phyloP scores from a whole-genome alignment of 2,329 filamentous ascomycete species.

The Hymenoscyphus linearis region DNA sequence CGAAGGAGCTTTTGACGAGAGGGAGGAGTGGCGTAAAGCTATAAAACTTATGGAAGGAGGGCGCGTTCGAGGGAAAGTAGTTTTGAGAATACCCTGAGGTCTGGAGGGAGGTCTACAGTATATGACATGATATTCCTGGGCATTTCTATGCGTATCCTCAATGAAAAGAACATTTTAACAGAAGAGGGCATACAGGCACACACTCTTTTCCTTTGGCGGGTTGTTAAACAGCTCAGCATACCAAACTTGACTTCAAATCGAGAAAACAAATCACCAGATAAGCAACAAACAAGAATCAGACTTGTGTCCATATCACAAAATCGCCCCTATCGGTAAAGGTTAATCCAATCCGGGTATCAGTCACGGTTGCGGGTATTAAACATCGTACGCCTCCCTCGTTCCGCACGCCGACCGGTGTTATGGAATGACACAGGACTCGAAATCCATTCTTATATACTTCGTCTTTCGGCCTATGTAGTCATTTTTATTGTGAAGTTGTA shows the following conservation, averaged over 20 bases:
- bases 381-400: background rate
- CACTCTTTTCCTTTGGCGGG: background rate
- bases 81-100: slow-evolving; percentile 18
- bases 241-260: background rate
- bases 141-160: no score
- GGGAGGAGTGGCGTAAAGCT: slow-evolving; percentile 21
- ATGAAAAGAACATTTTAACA: no score
- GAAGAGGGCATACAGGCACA: no score
- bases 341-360: background rate
- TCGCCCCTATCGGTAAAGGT: background rate
- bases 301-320: background rate
- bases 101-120: background rate
- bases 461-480: background rate
- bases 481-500: background rate
- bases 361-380: background rate
- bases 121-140: no score
- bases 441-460: background rate
- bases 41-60: slow-evolving; percentile 18
- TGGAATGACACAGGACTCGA: background rate
- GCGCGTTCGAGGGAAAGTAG: slow-evolving; percentile 22
- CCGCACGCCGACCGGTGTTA: background rate
- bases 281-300: background rate
- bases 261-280: background rate
- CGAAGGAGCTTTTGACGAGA: slow-evolving; percentile 22
- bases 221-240: background rate